A percentile compares a stretch with the other conserved stretches of the same genome.
phyloP scores from a whole-genome alignment of 1,139 yeast genomes.

The Yamadazyma atlantica region DNA sequence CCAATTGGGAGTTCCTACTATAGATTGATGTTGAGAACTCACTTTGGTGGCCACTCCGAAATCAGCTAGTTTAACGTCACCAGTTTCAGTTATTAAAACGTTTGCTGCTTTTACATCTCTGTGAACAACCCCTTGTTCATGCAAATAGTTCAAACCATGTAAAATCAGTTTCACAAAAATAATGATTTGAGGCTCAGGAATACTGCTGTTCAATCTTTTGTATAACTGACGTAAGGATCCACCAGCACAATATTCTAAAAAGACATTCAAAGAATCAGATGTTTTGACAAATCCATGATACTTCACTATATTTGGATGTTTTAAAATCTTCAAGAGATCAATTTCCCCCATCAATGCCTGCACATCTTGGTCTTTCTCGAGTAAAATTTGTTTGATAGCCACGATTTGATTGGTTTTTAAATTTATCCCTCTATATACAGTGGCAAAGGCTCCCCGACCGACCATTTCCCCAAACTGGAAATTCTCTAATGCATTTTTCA shows the following conservation, averaged over 20 bases:
- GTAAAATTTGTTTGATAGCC: slow-evolving; percentile 80
- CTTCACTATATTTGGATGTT: slow-evolving; percentile 84
- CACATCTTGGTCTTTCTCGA: slow-evolving; percentile 48
- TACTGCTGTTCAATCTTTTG: slow-evolving; percentile 49
- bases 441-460: slow-evolving; percentile 94
- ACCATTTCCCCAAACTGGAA: slow-evolving; percentile 69
- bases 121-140: slow-evolving; percentile 72
- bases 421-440: slow-evolving; percentile 81
- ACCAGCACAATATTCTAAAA: slow-evolving; percentile 74
- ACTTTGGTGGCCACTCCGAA: slow-evolving; percentile 74
- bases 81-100: slow-evolving; percentile 59
- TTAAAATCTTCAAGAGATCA: slow-evolving; percentile 75
- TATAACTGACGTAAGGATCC: slow-evolving; percentile 80
- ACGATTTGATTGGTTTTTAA: slow-evolving; percentile 64
- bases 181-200: slow-evolving; percentile 63
- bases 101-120: slow-evolving; percentile 82
- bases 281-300: slow-evolving; percentile 86
- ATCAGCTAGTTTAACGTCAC: slow-evolving; percentile 69
- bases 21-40: slow-evolving; percentile 40
- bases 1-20: slow-evolving; percentile 79
- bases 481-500: slow-evolving; percentile 47
- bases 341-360: slow-evolving; percentile 76
- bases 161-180: slow-evolving; percentile 69
- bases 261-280: slow-evolving; percentile 62
- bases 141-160: slow-evolving; percentile 67